These are phyloP conservation scores for Claviceps pazoutovae DNA, from an alignment of 2,329 filamentous ascomycete species.

Conservation along the genomic window DNA sequence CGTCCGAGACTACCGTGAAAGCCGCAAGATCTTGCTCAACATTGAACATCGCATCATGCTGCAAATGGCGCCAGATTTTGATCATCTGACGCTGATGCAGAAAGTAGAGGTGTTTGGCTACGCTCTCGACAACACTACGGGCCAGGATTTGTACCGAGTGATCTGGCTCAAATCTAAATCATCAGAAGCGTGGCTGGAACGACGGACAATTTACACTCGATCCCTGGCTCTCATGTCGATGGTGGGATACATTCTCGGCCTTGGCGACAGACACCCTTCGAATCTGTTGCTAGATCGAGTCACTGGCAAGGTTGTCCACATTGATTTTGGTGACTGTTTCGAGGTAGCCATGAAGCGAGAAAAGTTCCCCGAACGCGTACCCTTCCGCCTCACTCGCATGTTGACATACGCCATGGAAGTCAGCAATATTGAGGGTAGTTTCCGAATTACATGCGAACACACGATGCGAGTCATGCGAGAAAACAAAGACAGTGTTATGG, in stretches of 20 bases:
- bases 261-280: conserved; percentile 92
- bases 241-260: conserved; percentile 97
- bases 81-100: conserved; percentile 97
- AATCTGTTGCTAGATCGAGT: conserved; percentile 95
- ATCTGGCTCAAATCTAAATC: conserved; percentile 98
- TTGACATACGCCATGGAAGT: conserved; percentile 99
- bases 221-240: conserved; percentile 99
- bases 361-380: conserved; percentile 94
- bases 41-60: conserved; percentile 99
- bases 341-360: conserved; percentile 99
- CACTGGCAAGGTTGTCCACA: conserved; percentile 94
- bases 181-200: conserved; percentile 92
- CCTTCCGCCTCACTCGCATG: conserved; percentile 96
- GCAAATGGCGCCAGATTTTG: conserved; percentile 98
- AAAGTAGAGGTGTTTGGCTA: conserved; percentile 99
- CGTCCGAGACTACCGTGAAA: conserved; percentile 94
- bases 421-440: conserved; percentile 97
- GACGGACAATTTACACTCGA: conserved; percentile 95
- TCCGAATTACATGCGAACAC: conserved; percentile 94
- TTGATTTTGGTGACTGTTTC: conserved; percentile 99
- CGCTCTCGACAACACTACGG: conserved; percentile 96
- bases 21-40: conserved; percentile 91
- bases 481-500: conserved; percentile 98
- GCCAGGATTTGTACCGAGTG: conserved; percentile 94
- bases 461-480: conserved; percentile 93